Evolutionary conservation across 768 basidiomycete species (phyloP).

Genomic region (Fomitopsis pulvina): DNA sequence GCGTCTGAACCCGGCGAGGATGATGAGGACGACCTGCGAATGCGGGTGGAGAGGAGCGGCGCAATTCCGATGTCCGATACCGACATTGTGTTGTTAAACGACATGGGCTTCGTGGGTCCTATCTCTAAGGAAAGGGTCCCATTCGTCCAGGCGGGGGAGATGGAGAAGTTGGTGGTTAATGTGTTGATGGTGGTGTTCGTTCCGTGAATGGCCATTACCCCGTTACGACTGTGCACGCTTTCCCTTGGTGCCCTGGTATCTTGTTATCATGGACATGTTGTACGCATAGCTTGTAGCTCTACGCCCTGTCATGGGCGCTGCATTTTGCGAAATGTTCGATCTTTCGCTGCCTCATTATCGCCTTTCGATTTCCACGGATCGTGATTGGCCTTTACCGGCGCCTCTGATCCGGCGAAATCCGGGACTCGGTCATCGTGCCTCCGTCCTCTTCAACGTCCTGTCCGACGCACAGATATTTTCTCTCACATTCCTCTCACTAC

Average conservation of each 20-base stretch:
- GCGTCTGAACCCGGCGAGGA: conserved; percentile 37
- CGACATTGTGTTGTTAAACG: conserved; percentile 55
- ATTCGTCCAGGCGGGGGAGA: conserved; percentile 51
- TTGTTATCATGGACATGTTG: conserved; percentile 1
- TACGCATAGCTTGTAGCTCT: conserved; percentile 4
- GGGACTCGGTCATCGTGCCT: conserved; percentile 13
- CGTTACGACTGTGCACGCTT: background rate
- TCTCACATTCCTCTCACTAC: conserved; percentile 11
- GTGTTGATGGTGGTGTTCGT: conserved; percentile 67
- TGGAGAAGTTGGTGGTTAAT: conserved; percentile 74
- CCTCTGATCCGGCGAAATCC: conserved; percentile 17
- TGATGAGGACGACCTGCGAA: conserved; percentile 34
- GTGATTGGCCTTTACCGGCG: background rate
- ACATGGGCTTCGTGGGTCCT: conserved; percentile 33
- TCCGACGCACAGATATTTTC: conserved; percentile 16
- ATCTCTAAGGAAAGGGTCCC: conserved; percentile 64
- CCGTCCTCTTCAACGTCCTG: conserved; percentile 7
- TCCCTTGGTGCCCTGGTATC: background rate
- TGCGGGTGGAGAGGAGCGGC: conserved; percentile 60
- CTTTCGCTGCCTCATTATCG: too few species aligned
- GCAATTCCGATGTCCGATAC: conserved; percentile 58
- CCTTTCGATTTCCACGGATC: too few species aligned
- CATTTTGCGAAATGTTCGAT: background rate
- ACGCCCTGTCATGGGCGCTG: background rate
- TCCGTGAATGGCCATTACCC: conserved; percentile 28